Evolutionary conservation across 306 rosid species (phyloP).

Genomic region (Elaeagnus macrophylla): DNA sequence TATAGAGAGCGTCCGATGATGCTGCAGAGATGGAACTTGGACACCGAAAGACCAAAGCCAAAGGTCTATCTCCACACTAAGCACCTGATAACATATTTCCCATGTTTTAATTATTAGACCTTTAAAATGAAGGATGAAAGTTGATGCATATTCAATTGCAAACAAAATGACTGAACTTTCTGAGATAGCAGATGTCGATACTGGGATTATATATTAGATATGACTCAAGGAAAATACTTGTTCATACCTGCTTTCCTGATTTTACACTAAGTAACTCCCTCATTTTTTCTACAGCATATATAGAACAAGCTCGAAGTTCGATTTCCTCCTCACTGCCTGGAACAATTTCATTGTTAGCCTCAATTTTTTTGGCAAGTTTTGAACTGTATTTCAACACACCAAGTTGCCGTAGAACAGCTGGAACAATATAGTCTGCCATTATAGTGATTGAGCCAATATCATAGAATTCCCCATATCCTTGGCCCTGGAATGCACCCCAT

Average conservation of each 20-base stretch:
- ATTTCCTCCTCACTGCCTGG: slow-evolving; percentile 99
- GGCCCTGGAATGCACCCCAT: slow-evolving; percentile 79
- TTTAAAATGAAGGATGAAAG: neutral
- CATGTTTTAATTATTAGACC: slow-evolving; percentile 4
- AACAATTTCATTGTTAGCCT: slow-evolving; percentile 55
- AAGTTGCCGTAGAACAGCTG: slow-evolving; percentile 79
- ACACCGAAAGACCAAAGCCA: slow-evolving; percentile 97
- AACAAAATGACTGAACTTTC: too few species aligned
- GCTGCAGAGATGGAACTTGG: slow-evolving; percentile 57
- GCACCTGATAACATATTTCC: slow-evolving; percentile 50
- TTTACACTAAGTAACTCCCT: slow-evolving; percentile 63
- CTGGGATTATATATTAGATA: neutral
- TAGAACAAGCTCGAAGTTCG: slow-evolving; percentile 90
- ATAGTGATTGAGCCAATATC: slow-evolving; percentile 78
- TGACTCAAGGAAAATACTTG: neutral
- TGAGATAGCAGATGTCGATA: neutral
- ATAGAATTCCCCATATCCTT: slow-evolving; percentile 74
- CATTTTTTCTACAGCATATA: slow-evolving; percentile 88
- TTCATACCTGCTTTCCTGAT: slow-evolving; percentile 65
- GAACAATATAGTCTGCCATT: slow-evolving; percentile 95
- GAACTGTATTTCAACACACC: slow-evolving; percentile 79
- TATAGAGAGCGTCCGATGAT: slow-evolving; percentile 88
- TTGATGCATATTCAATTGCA: neutral
- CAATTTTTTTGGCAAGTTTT: slow-evolving; percentile 54
- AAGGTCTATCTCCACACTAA: slow-evolving; percentile 94